Evolutionary conservation across 2,329 filamentous ascomycete genomes (phyloP).

Genomic region (Exophiala spinifera): DNA sequence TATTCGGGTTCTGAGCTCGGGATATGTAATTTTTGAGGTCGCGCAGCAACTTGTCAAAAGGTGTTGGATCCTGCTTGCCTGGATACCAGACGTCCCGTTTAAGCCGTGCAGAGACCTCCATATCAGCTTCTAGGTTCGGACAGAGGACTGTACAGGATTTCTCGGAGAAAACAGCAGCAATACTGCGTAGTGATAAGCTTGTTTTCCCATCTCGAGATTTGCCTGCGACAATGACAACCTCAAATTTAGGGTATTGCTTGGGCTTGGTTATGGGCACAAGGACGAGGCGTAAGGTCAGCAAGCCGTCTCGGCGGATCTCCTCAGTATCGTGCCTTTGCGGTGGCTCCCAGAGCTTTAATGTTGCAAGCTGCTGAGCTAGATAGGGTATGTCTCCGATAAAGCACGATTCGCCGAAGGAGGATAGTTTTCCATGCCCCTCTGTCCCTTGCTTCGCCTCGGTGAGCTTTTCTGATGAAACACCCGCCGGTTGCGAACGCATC

Average conservation of each 20-base stretch:
- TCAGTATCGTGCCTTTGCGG: not conserved
- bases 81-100: constrained; percentile 16
- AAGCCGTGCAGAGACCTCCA: constrained; percentile 9
- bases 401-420: not conserved
- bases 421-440: not conserved
- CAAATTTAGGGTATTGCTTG: constrained; percentile 9
- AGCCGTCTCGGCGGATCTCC: constrained; percentile 3
- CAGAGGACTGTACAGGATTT: constrained; percentile 11
- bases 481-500: not conserved
- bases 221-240: constrained; percentile 11
- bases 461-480: too few species aligned
- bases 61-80: not conserved
- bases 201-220: constrained; percentile 1
- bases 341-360: constrained; percentile 8
- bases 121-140: constrained; percentile 10
- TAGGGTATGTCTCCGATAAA: constrained; percentile 10
- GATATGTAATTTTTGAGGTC: constrained; percentile 6
- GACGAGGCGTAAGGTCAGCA: constrained; percentile 13
- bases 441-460: not conserved
- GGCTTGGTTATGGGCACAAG: constrained; percentile 3
- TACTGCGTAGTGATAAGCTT: constrained; percentile 5
- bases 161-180: constrained; percentile 16
- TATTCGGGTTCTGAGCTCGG: not conserved
- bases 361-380: constrained; percentile 12
- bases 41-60: not conserved